phyloP scores from a whole-genome alignment of 2,329 filamentous ascomycete genomes.

The Drechmeria coniospora region DNA sequence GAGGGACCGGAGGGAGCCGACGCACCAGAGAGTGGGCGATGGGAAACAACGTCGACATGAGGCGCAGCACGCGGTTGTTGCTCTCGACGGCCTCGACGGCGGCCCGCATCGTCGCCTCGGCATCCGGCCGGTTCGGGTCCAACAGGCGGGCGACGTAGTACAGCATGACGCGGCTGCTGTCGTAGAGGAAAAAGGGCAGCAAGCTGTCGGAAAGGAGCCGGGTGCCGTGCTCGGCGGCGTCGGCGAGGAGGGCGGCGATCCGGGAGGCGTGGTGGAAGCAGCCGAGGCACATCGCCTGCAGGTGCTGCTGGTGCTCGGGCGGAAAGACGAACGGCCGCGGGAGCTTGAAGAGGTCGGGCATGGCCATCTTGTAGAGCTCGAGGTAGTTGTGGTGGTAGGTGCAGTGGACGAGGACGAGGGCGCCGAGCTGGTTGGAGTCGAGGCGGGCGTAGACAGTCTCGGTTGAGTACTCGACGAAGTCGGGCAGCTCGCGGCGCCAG shows the following conservation, averaged over 20 bases:
- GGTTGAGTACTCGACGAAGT: conserved; percentile 26
- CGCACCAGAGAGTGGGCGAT: conserved; percentile 23
- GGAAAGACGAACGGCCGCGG: conserved; percentile 24
- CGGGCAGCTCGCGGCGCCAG: conserved; percentile 26
- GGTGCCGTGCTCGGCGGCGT: conserved; percentile 24
- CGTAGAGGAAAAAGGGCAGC: conserved; percentile 29
- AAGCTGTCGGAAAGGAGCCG: conserved; percentile 26
- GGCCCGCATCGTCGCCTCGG: conserved; percentile 19
- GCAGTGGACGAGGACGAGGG: conserved; percentile 27
- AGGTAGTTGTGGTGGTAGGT: conserved; percentile 30
- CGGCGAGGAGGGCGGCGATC: conserved; percentile 22
- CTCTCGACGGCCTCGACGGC: conserved; percentile 24
- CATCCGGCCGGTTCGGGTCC: conserved; percentile 19
- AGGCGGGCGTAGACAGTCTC: conserved; percentile 29
- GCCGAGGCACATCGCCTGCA: conserved; percentile 19
- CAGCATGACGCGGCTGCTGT: conserved; percentile 30
- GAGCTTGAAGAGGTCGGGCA: conserved; percentile 29
- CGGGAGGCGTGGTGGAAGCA: conserved; percentile 23
- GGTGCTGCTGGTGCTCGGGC: conserved; percentile 20
- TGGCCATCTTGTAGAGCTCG: conserved; percentile 29
- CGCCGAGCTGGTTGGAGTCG: conserved; percentile 29
- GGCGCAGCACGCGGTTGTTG: conserved; percentile 19
- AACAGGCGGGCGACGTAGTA: conserved; percentile 30
- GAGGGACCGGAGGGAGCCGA: conserved; percentile 1
- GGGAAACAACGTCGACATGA: conserved; percentile 22